Evolutionary conservation across 176 grass and related monocot genomes (phyloP), one percentile per base, ranked within the genome.

Genomic region (Ananas comosus): DNA sequence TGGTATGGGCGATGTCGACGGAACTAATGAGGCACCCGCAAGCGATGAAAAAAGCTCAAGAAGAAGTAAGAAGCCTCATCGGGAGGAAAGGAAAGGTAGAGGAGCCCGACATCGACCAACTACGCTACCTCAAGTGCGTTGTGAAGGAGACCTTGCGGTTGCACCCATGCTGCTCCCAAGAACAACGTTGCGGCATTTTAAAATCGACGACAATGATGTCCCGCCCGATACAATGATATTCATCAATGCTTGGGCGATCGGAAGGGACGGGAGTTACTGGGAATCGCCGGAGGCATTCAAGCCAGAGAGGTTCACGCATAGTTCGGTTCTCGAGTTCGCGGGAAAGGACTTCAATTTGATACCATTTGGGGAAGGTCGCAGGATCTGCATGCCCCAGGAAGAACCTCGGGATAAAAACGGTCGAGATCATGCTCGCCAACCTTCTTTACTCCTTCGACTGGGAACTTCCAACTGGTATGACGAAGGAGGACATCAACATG

Each of bases 371-470:
- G 73, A 77, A 0, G 85, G 77, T 1, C 73, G 81, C 9, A 57
- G 85, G 33, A 70, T 68, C 7, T 88, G n/a, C n/a, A n/a, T n/a
- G 85, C 13, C 81, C 85, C 0, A 78, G 80, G 1, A 79, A 58
- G 1, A 16, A 12, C 13, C 79, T 87, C 11, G 67, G 58, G 3
- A 12, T 48, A 0, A 51, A 50, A 6, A 76, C 57, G 14, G 11
- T 76, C 2, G 80, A 87, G 67, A 13, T 79, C 8, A 50, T 70
- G 2, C 52, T 86, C 5, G 76, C 75, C 12, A 79, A 79, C 50
- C 22, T 83, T n/a, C 75, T 86, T 0, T 82, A 78, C 24, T 70
- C 78, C 10, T 86, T 79, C 48, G 64, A 86, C 13, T 87, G 76
- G 85, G 33, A 54, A 10, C 33, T 83, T 4, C 75, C 85, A 24